A percentile compares a stretch with the other conserved stretches of the same genome.
These are phyloP conservation scores for Salvia rosmarinus DNA, from an alignment of 257 asterid species.

Conservation along the genomic window DNA sequence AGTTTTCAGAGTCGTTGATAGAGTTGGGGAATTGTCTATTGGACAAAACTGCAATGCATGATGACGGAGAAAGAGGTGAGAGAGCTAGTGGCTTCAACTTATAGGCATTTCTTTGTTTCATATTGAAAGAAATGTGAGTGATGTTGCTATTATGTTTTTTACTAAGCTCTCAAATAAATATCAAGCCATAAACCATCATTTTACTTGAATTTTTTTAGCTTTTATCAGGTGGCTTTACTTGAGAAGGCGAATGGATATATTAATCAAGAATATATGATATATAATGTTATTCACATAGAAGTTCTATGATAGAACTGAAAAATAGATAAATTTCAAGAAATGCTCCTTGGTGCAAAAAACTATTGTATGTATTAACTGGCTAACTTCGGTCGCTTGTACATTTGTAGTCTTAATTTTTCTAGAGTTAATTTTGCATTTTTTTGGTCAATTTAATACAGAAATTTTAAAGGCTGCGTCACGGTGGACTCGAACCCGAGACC, in stretches of 20 bases:
- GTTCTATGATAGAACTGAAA: too few relatives aligned
- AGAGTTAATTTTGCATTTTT: not conserved
- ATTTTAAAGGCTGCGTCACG: too few relatives aligned
- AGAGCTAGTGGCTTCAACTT: conserved; percentile 26
- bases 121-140: conserved; percentile 17
- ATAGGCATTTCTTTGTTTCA: conserved; percentile 19
- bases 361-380: not conserved
- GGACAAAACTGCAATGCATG: conserved; percentile 73
- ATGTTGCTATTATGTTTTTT: conserved; percentile 12
- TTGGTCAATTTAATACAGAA: too few relatives aligned
- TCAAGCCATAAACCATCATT: not conserved
- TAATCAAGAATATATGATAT: not conserved
- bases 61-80: conserved; percentile 79
- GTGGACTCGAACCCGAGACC: too few relatives aligned
- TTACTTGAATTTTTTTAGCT: not conserved
- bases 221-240: conserved; percentile 6
- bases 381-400: not conserved
- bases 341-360: conserved; percentile 3
- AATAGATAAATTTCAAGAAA: not conserved
- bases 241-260: not conserved
- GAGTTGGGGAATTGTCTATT: conserved; percentile 90
- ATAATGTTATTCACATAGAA: conserved; percentile 9
- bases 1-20: conserved; percentile 84
- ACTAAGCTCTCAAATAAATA: not conserved
- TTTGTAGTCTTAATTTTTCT: not conserved